Evolutionary conservation across 805 yeast genomes (phyloP), one percentile per base, ranked within the genome.

Genomic region (Candida argentea): DNA sequence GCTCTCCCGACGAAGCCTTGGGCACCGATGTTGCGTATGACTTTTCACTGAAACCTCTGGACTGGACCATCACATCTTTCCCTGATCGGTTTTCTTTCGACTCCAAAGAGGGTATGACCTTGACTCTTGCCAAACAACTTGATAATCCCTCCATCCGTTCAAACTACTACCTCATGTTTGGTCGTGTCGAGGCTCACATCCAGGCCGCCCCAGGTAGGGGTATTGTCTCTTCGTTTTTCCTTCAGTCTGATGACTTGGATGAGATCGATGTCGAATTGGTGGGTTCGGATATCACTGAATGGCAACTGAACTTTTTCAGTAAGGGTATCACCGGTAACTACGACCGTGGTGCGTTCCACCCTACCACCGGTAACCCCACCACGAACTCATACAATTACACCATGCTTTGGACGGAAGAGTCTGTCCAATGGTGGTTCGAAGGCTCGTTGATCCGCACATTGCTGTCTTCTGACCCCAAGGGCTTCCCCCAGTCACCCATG

Each of bases 401-500:
- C 5, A 54, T 87, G 31, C 94, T 85, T 40, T 86, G 95, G 95
- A 73, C 77, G 2, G 57, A 70, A 39, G 77, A 75, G 24, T 45
- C 58, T 5, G 57, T 80, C 22, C 61, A 68, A 6, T 87, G 93
- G 86, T 70, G 68, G 32, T 42, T 84, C 15, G 93, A 87, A 44
- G 93, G 89, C 16, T 46, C 38, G 5, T 61, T 65, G 1, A 73
- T 83, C 6, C 73, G 96, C 61, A 69, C 81, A 2, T 56, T 87
- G 30, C 24, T 45, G 7, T 63, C 71, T 32, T 55, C 59, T 31
- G 49, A 48, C 32, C 59, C 76, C 14, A 66, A 73, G 45, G 94
- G 94, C 4, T 87, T 70, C 52, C 96, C 96, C 24, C 94, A 86
- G 57, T 61, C 85, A n/a, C 96, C 96, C 27, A 83, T 86, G 87